Percentiles rank a stretch among this genome's conserved stretches.
These are phyloP conservation scores for Oligophagozyma castellii DNA, from an alignment of 1,139 yeast species.

Conservation along the genomic window DNA sequence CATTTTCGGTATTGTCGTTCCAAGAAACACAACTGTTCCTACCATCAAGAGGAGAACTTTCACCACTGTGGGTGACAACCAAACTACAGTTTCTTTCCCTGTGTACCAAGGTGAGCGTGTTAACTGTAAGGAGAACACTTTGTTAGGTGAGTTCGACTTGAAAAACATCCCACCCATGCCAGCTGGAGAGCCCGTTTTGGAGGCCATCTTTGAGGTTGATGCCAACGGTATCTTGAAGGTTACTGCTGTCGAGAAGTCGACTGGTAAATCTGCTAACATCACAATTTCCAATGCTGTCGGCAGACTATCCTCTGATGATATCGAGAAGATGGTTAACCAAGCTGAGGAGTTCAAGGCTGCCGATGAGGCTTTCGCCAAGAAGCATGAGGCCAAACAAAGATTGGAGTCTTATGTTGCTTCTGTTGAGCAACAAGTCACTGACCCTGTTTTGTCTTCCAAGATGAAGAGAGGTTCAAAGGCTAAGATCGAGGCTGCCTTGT, in stretches of 20 bases:
- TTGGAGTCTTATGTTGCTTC: conserved; percentile 98
- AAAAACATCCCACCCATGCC: conserved; percentile 98
- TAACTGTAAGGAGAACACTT: conserved; percentile 98
- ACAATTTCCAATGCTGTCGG: conserved; percentile 99
- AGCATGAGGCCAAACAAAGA: conserved; percentile 98
- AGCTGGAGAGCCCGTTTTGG: conserved; percentile 99
- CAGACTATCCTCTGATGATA: conserved; percentile 94
- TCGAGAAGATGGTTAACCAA: conserved; percentile 96
- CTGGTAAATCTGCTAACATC: conserved; percentile 99
- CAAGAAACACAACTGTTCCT: conserved; percentile 99
- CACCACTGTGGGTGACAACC: conserved; percentile 99
- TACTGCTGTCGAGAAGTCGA: conserved; percentile 97
- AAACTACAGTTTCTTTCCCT: conserved; percentile 99
- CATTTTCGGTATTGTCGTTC: conserved; percentile 97
- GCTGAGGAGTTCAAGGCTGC: conserved; percentile 99
- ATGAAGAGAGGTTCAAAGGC: conserved; percentile 96
- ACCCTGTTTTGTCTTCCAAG: conserved; percentile 97
- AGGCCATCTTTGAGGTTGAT: conserved; percentile 98
- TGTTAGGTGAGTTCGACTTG: conserved; percentile 98
- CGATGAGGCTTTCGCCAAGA: conserved; percentile 99
- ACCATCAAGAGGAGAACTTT: conserved; percentile 99
- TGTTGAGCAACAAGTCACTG: conserved; percentile 92
- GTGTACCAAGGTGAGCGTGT: conserved; percentile 99
- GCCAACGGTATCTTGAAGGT: conserved; percentile 99
- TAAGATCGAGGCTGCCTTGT: conserved; percentile 95